These are phyloP conservation scores for Aeschynomene evenia DNA, from an alignment of 306 rosid species.

Conservation along the genomic window DNA sequence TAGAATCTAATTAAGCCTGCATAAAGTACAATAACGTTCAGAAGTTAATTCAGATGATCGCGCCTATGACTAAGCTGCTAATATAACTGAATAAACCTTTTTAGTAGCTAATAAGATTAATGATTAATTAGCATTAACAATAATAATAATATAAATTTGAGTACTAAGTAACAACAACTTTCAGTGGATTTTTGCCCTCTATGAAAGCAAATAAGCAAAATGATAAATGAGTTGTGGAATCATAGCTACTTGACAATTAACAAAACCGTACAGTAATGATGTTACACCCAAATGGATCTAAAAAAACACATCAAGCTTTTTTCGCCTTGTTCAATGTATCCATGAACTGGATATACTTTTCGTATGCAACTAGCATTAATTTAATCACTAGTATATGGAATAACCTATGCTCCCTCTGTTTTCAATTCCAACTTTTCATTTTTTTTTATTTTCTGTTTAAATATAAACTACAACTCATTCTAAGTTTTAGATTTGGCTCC, in stretches of 20 bases:
- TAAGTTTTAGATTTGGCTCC: neutral
- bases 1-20: neutral
- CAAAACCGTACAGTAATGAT: slow-evolving; percentile 11
- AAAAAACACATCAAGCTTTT: neutral
- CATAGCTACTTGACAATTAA: slow-evolving; percentile 29
- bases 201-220: slow-evolving; percentile 20
- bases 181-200: slow-evolving; percentile 10
- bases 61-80: neutral
- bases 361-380: slow-evolving; percentile 37
- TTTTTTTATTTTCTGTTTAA: no score
- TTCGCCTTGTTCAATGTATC: slow-evolving; percentile 42
- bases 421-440: slow-evolving; percentile 21
- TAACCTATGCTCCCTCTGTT: slow-evolving; percentile 13
- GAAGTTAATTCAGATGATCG: neutral
- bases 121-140: no score
- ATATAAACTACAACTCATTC: neutral
- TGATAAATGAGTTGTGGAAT: slow-evolving; percentile 32
- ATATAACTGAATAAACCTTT: neutral
- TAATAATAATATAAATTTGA: neutral
- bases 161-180: neutral
- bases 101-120: neutral
- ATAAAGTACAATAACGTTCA: neutral
- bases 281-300: slow-evolving; percentile 13
- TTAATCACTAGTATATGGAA: slow-evolving; percentile 19
- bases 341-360: slow-evolving; percentile 25